Conservation (phyloP, 805 yeast species). For the Candida broadrunensis region DNA sequence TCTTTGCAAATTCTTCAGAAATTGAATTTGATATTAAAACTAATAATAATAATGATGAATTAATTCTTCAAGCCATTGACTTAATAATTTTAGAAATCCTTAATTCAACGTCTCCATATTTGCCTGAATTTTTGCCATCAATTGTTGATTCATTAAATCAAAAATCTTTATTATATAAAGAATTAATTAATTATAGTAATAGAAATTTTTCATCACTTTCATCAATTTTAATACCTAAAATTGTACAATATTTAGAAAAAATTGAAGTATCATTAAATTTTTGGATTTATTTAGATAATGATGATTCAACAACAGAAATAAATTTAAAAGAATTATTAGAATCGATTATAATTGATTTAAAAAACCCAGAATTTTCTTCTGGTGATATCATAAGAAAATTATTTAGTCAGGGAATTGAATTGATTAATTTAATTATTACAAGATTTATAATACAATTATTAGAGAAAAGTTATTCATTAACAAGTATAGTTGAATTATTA, state of each 20-base stretch:
- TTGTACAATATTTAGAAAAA: conserved; percentile 31
- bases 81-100: conserved; percentile 56
- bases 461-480: conserved; percentile 12
- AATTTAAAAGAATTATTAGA: conserved; percentile 6
- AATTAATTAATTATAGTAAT: conserved; percentile 44
- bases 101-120: conserved; percentile 50
- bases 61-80: conserved; percentile 36
- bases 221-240: conserved; percentile 32
- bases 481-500: conserved; percentile 17
- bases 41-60: conserved; percentile 21
- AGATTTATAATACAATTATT: conserved; percentile 19
- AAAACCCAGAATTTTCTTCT: conserved; percentile 1
- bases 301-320: conserved; percentile 5
- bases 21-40: conserved; percentile 37
- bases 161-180: conserved; percentile 44
- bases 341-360: conserved; percentile 1
- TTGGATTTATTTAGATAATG: conserved; percentile 26
- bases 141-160: conserved; percentile 48
- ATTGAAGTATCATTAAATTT: conserved; percentile 45
- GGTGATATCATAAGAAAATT: conserved; percentile 21
- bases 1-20: conserved; percentile 49
- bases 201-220: conserved; percentile 43
- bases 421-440: conserved; percentile 27
- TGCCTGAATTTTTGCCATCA: conserved; percentile 53
- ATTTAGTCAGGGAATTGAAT: conserved; percentile 19